phyloP scores from a whole-genome alignment of 129 eudicot species.

The carrot (Daucus carota) region DH1_v3.0 NC_030387.2:24154001-24154500 shows the following conservation, averaged over 20 bases:
- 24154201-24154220: background rate
- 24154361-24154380: background rate
- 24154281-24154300: constrained; percentile 4
- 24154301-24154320: background rate
- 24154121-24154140: background rate
- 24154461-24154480: too few relatives aligned
- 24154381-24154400: background rate
- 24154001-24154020: constrained; percentile 66
- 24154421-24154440: background rate
- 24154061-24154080: constrained; percentile 82
- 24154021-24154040: constrained; percentile 86
- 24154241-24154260: background rate
- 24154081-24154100: constrained; percentile 52
- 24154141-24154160: background rate
- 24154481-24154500: too few relatives aligned
- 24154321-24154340: constrained; percentile 4
- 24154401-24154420: background rate
- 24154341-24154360: background rate
- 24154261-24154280: constrained; percentile 7
- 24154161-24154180: constrained; percentile 3
- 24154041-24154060: constrained; percentile 76
- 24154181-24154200: background rate
- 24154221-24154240: background rate
- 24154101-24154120: constrained; percentile 37
- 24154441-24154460: background rate